Evolutionary conservation across 495 filamentous ascomycete genomes (phyloP).

Genomic region (Penicillium coprophilum): DNA sequence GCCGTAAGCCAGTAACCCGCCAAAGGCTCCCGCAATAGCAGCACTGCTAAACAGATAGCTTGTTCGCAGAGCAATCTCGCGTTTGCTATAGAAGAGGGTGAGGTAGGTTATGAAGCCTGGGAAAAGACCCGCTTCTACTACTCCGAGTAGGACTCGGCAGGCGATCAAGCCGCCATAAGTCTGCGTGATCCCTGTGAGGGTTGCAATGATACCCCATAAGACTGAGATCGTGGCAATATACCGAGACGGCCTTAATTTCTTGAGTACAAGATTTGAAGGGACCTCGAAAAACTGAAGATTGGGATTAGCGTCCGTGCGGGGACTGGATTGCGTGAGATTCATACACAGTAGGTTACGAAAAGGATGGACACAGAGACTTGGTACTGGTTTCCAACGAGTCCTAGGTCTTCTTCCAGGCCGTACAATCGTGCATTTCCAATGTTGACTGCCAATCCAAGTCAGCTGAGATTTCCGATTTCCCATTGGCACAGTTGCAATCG

Average conservation of each 20-base stretch:
- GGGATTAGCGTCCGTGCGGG: background rate
- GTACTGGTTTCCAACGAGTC: constrained; percentile 61
- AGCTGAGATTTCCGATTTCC: background rate
- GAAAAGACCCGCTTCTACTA: constrained; percentile 56
- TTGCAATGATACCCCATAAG: constrained; percentile 70
- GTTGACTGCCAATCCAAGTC: constrained; percentile 54
- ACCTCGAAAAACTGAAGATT: constrained; percentile 41
- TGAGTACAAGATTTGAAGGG: constrained; percentile 71
- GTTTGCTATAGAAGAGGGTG: constrained; percentile 72
- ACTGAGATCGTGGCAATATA: constrained; percentile 65
- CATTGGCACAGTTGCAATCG: constrained; percentile 1
- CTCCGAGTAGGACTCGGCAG: constrained; percentile 55
- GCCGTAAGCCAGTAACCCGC: constrained; percentile 71
- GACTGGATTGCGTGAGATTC: constrained; percentile 15
- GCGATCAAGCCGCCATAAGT: constrained; percentile 56
- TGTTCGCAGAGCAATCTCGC: constrained; percentile 70
- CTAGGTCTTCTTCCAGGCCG: constrained; percentile 64
- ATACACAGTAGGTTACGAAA: constrained; percentile 66
- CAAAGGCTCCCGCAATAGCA: constrained; percentile 72
- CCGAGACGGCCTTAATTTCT: constrained; percentile 71
- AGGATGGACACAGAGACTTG: constrained; percentile 69
- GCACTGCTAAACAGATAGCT: constrained; percentile 76
- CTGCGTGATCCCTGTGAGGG: constrained; percentile 62
- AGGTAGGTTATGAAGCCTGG: constrained; percentile 65
- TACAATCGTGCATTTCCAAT: constrained; percentile 77